phyloP scores from a whole-genome alignment of 2,329 filamentous ascomycete genomes.

The Aphanocladium album region DNA sequence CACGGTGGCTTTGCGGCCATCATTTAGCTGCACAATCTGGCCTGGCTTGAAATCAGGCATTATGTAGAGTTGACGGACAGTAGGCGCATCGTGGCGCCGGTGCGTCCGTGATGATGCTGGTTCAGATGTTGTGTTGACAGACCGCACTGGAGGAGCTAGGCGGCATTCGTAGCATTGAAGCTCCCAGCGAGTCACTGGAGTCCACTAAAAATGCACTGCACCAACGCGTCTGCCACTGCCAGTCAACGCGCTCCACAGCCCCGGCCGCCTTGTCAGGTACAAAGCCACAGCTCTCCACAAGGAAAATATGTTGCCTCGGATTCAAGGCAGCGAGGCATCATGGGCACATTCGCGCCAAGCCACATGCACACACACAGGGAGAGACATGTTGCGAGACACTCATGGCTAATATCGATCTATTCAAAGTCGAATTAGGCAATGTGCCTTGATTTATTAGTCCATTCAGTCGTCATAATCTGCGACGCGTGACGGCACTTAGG shows the following conservation, averaged over 20 bases:
- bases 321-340: slow-evolving; percentile 1
- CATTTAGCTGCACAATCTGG: slow-evolving; percentile 72
- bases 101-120: neutral
- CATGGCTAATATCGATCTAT: neutral
- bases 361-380: neutral
- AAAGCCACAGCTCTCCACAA: neutral
- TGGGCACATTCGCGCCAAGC: neutral
- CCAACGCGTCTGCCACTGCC: neutral
- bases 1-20: slow-evolving; percentile 71
- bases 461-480: neutral
- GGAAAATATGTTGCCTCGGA: neutral
- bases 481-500: neutral
- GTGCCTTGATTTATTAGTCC: neutral
- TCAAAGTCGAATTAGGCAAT: neutral
- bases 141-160: neutral
- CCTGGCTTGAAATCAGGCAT: slow-evolving; percentile 60
- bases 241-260: slow-evolving; percentile 5
- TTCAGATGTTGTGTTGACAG: neutral
- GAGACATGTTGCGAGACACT: slow-evolving; percentile 6
- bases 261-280: neutral
- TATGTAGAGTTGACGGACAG: slow-evolving; percentile 25
- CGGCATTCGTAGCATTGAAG: neutral
- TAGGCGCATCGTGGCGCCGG: slow-evolving; percentile 29
- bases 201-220: neutral
- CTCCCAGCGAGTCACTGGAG: neutral